A percentile compares a stretch with the other conserved stretches of the same genome.
Conservation (phyloP, 225 moss, liverwort and hornwort genomes). For the Lunularia cruciata region DNA sequence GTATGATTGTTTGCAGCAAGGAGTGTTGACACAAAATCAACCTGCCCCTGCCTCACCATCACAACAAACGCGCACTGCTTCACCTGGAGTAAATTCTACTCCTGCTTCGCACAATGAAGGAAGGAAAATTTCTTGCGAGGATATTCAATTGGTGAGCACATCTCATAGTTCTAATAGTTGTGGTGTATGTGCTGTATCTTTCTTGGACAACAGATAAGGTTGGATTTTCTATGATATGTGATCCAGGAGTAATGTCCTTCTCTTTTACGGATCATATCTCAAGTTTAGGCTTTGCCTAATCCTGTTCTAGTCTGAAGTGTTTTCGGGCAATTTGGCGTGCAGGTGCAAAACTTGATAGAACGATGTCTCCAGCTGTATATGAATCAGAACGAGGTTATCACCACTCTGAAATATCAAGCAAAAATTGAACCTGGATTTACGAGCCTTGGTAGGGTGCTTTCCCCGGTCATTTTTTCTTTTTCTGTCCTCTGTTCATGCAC, state of each 20-base stretch:
- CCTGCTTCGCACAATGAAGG: slow-evolving; percentile 68
- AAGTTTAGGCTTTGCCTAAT: no score
- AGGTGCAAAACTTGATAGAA: slow-evolving; percentile 99
- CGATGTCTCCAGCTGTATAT: slow-evolving; percentile 96
- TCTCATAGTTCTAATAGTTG: background rate
- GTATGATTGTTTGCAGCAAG: slow-evolving; percentile 22
- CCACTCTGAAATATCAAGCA: slow-evolving; percentile 92
- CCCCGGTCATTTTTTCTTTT: background rate
- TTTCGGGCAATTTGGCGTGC: slow-evolving; percentile 14
- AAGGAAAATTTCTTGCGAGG: slow-evolving; percentile 94
- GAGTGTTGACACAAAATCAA: slow-evolving; percentile 39
- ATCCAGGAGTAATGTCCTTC: no score
- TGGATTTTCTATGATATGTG: no score
- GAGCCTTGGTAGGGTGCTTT: slow-evolving; percentile 73
- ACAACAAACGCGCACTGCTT: slow-evolving; percentile 32
- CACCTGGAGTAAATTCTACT: slow-evolving; percentile 48
- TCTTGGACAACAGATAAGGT: background rate
- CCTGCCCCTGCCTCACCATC: slow-evolving; percentile 35
- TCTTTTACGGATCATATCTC: no score
- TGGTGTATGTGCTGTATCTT: background rate
- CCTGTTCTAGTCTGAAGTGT: no score
- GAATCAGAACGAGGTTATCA: slow-evolving; percentile 96
- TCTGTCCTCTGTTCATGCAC: background rate
- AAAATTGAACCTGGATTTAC: slow-evolving; percentile 99
- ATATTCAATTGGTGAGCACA: slow-evolving; percentile 74